Base-by-base conservation (phyloP, 1,139 yeast species). In the Lodderomyces orthopsilosis region DNA sequence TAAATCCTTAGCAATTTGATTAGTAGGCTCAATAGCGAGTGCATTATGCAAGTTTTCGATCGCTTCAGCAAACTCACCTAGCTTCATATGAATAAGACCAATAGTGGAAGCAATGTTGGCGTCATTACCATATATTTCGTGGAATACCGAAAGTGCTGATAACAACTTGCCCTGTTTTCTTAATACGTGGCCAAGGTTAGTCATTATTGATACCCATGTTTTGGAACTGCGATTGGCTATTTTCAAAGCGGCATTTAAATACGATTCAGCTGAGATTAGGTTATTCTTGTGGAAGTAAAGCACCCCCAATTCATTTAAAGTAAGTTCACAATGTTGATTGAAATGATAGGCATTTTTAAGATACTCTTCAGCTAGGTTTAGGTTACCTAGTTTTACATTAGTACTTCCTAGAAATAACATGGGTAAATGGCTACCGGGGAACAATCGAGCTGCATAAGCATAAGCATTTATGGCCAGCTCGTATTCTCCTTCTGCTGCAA, bases 381-480 rank as follows among this genome's bases (percentile, higher is more conserved):
- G 68, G 54, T 91, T 91, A 58, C 84, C 85, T 81, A 93, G 85
- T 50, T 88, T 91, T 50, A 90, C 68, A 62, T 93, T 94, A 65
- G 94, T 98, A 96, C 93, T 94, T 2, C 98, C 99, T 40, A 94
- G 72, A 56, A 88, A 93, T 46, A 94, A 67, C 54, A 87, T 83
- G 2, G 98, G 98, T 41, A 91, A 66, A 62, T 93, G 98, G 5
- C 94, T 85, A 2, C 98, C 98, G 0, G 96, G 97, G 57, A 93
- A 94, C 41, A 91, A 73, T 47, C 97, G 70, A 0, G 96, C 91
- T 0, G 98, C 98, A 28, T 95, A 91, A 1, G 98, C 93, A 64
- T 91, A 94, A 0, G 98, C 98, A 47, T 96, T 85, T 17, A 93
- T 85, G 1, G 98, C 98, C 62, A 94, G 98, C 61, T 94, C 99